Conservation (phyloP, 2,329 filamentous ascomycete species). For the Ascochyta pisi region DNA sequence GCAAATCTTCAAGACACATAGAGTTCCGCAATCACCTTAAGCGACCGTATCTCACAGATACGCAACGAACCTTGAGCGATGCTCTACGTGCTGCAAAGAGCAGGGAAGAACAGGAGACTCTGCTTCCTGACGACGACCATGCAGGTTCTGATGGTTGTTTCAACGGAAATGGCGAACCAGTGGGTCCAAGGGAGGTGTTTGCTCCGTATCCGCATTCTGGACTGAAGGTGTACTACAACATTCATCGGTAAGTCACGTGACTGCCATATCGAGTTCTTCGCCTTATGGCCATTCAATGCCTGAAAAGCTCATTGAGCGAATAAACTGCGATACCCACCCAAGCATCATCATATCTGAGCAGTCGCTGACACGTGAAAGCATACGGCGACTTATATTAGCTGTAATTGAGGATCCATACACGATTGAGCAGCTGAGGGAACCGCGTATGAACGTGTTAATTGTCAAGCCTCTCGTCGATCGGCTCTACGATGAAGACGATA, state of each 20-base stretch:
- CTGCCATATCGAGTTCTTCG: background rate
- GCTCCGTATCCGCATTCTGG: slow-evolving; percentile 64
- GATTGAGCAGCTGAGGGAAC: slow-evolving; percentile 78
- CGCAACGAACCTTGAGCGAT: slow-evolving; percentile 46
- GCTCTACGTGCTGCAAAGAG: slow-evolving; percentile 50
- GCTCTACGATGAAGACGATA: slow-evolving; percentile 78
- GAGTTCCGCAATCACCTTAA: slow-evolving; percentile 42
- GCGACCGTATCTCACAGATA: slow-evolving; percentile 42
- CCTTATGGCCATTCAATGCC: background rate
- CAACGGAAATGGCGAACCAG: slow-evolving; percentile 44
- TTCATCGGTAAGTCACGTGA: slow-evolving; percentile 62
- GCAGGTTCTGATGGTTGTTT: slow-evolving; percentile 56
- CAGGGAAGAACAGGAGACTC: slow-evolving; percentile 57
- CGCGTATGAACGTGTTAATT: slow-evolving; percentile 80
- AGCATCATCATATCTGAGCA: background rate
- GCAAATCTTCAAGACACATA: slow-evolving; percentile 38
- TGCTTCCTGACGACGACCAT: slow-evolving; percentile 54
- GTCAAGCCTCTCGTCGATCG: slow-evolving; percentile 84
- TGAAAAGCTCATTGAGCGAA: background rate
- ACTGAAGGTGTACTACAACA: slow-evolving; percentile 77
- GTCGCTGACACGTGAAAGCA: slow-evolving; percentile 31
- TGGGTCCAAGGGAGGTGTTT: slow-evolving; percentile 49
- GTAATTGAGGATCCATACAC: slow-evolving; percentile 69
- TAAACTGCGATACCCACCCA: background rate
- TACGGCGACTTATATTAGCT: slow-evolving; percentile 55